Base-by-base conservation (phyloP, 2,329 filamentous ascomycete species). In the Cladosporium colombiae region DNA sequence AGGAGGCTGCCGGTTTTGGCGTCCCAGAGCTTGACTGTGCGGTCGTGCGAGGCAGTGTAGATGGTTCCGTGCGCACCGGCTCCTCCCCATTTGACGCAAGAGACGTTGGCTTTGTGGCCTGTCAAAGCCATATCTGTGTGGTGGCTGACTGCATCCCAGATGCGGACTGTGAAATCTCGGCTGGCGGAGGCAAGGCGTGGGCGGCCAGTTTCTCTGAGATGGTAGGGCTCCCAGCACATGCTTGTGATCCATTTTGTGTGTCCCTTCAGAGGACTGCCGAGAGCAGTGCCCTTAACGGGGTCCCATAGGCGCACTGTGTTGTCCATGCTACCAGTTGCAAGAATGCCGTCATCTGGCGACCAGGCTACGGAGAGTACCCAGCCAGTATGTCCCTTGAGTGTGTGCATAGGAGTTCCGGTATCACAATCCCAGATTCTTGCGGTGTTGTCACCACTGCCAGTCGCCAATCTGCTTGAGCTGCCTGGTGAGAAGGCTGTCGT, bases 21-120 rank as follows among this genome's bases (percentile, higher is more conserved):
- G 73, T 95, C 89, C 93, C 94, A 99, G 5, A 97, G 87, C 71
- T 94, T 93, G 71, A 98, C 87, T 0, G 90, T 94, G 82, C 96
- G 96, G 81, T 97, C 94, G 76, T 96, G 93, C 37, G 91, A 96
- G 16, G 87, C 87, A 8, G 91, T 92, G 80, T 95, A 96, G 69
- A 96, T 89, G 6, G 59, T 60, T 18, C 65, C 65, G 33, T 53
- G 37, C 66, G 87, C 82, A 3, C 93, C 92, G 1, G 88, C 90
- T n/a, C 94, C 94, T 65, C 95, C 95, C 95, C 95, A 99, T 72
- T 89, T 89, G 3, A 98, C 92, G 76, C 93, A 97, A 55, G 91
- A 93, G 18, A 98, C 91, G 57, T 88, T 92, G 53, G 89, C 89
- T 80, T 93, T 95, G 82, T 99, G 95, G 3, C 94, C 94, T 5